These are phyloP conservation scores for Mollisia scopiformis DNA, from an alignment of 2,329 filamentous ascomycete genomes.

Conservation along the genomic window DNA sequence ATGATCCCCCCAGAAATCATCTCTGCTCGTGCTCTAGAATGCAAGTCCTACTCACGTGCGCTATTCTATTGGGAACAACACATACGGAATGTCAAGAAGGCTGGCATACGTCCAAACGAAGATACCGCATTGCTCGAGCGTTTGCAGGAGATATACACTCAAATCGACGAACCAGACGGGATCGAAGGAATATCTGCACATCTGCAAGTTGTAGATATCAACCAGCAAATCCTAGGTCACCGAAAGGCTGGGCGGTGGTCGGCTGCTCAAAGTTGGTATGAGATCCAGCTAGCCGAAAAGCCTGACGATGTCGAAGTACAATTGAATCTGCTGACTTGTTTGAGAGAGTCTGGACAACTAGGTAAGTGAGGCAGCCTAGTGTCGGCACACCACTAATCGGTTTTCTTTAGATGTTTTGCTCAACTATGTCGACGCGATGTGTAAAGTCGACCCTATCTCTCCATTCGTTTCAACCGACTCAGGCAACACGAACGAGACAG, in stretches of 20 bases:
- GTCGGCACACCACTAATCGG: background rate
- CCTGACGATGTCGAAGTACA: conserved; percentile 79
- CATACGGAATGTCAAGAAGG: conserved; percentile 56
- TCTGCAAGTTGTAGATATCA: conserved; percentile 82
- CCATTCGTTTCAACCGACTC: background rate
- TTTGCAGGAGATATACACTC: conserved; percentile 91
- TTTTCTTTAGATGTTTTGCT: background rate
- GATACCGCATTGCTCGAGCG: conserved; percentile 73
- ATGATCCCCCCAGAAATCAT: conserved; percentile 72
- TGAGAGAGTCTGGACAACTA: conserved; percentile 95
- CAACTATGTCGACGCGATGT: conserved; percentile 82
- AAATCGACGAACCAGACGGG: conserved; percentile 97
- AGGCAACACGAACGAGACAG: background rate
- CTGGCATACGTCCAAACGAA: conserved; percentile 35
- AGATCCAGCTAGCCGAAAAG: conserved; percentile 80
- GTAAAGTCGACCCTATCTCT: conserved; percentile 34
- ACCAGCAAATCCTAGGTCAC: conserved; percentile 92
- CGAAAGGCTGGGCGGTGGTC: conserved; percentile 92
- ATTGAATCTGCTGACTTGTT: conserved; percentile 80
- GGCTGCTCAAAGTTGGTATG: conserved; percentile 96
- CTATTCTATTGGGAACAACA: conserved; percentile 95
- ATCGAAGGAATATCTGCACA: conserved; percentile 93
- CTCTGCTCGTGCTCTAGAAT: conserved; percentile 86
- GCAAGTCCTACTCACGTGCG: conserved; percentile 88
- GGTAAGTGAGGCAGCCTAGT: conserved; percentile 53